Evolutionary conservation across 164 flowering plant species (phyloP).

Genomic region (Chimonanthus praecox): DNA sequence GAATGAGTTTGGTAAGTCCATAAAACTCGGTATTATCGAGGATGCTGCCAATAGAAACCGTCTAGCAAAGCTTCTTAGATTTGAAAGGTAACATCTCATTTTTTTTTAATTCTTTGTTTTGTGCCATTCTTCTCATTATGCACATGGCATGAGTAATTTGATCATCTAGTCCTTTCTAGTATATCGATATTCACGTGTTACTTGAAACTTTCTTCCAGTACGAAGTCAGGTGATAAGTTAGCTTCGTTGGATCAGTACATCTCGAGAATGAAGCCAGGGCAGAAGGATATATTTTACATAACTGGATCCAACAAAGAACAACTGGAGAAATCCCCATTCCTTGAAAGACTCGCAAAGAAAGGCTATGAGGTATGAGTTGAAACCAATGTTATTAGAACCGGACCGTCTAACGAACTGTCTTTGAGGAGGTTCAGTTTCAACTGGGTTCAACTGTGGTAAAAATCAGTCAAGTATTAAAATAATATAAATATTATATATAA

Average conservation of each 20-base stretch:
- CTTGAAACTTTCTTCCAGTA: constrained; percentile 32
- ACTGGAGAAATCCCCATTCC: constrained; percentile 94
- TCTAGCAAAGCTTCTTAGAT: constrained; percentile 89
- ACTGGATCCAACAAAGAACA: constrained; percentile 93
- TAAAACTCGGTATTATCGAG: constrained; percentile 93
- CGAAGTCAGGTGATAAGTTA: constrained; percentile 80
- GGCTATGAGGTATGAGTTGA: constrained; percentile 62
- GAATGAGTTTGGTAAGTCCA: constrained; percentile 96
- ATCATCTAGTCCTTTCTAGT: not conserved
- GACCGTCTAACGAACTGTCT: too few relatives aligned
- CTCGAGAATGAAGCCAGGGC: constrained; percentile 88
- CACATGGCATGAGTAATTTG: too few relatives aligned
- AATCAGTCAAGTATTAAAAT: too few relatives aligned
- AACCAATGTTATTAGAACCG: too few relatives aligned
- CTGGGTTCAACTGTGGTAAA: too few relatives aligned
- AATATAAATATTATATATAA: too few relatives aligned
- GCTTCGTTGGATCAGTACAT: constrained; percentile 89
- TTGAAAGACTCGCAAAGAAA: constrained; percentile 88
- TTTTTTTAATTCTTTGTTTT: not conserved
- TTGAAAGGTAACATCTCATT: constrained; percentile 58
- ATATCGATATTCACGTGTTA: not conserved
- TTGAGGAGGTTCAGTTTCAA: too few relatives aligned
- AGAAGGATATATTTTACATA: constrained; percentile 90
- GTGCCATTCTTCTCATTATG: not conserved
- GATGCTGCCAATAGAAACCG: constrained; percentile 93